Percentiles rank a stretch among this genome's conserved stretches.
Conservation (phyloP, 768 basidiomycete genomes). For the Podaxis sp. region DNA sequence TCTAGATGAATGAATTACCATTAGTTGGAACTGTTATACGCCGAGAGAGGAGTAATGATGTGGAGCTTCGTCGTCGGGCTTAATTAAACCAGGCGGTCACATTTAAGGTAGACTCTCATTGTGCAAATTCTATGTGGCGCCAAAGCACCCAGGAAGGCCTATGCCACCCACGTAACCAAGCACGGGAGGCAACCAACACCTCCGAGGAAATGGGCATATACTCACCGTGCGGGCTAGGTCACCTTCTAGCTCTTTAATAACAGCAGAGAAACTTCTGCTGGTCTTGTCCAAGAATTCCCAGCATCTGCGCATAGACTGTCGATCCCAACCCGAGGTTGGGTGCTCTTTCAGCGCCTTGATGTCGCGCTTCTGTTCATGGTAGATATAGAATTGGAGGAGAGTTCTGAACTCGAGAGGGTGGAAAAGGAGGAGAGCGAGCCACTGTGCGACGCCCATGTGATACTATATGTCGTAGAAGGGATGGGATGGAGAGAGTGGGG, state of each 20-base stretch:
- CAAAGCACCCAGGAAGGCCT: background rate
- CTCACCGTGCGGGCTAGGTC: slow-evolving; percentile 90
- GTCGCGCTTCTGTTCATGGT: slow-evolving; percentile 79
- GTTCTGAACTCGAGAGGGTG: slow-evolving; percentile 85
- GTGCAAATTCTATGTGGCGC: background rate
- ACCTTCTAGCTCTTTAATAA: slow-evolving; percentile 95
- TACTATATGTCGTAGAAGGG: background rate
- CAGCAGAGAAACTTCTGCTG: slow-evolving; percentile 86
- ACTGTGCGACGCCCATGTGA: slow-evolving; percentile 55
- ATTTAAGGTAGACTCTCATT: background rate
- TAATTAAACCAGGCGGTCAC: background rate
- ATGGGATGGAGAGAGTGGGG: background rate
- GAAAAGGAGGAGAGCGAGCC: slow-evolving; percentile 68
- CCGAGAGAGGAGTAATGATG: background rate
- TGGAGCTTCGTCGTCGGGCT: background rate
- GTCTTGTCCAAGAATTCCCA: slow-evolving; percentile 90
- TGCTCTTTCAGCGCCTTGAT: slow-evolving; percentile 76
- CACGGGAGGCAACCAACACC: background rate
- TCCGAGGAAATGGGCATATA: slow-evolving; percentile 22
- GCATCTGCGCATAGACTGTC: slow-evolving; percentile 82
- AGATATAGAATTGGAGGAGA: slow-evolving; percentile 81
- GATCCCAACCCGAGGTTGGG: slow-evolving; percentile 82
- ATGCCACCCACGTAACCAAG: background rate
- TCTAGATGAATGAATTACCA: slow-evolving; percentile 42
- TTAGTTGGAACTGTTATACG: background rate